Conservation (phyloP, 2,329 filamentous ascomycete genomes). For the Monilinia aucupariae region DNA sequence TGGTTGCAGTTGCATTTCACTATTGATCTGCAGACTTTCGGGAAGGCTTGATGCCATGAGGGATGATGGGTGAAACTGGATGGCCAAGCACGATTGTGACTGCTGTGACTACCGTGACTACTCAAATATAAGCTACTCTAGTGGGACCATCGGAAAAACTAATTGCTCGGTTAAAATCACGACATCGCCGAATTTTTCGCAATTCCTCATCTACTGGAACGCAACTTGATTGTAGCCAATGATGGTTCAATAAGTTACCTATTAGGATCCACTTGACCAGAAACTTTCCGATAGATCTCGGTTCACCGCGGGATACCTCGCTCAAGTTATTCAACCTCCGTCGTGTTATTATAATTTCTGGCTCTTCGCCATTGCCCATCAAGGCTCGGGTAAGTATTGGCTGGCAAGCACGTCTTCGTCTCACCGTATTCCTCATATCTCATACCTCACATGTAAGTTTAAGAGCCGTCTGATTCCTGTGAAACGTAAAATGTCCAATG, state of each 20-base stretch:
- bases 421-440: neutral
- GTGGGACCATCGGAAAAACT: conserved; percentile 7
- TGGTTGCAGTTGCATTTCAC: no score
- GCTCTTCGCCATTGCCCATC: neutral
- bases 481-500: neutral
- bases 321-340: neutral
- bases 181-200: conserved; percentile 10
- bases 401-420: conserved; percentile 2
- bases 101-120: no score
- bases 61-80: no score
- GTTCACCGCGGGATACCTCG: neutral
- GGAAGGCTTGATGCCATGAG: no score
- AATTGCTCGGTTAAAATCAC: neutral
- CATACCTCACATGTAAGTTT: neutral
- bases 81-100: no score
- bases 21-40: no score
- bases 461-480: neutral
- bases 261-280: neutral
- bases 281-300: neutral
- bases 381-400: neutral
- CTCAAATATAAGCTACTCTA: neutral
- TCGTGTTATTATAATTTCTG: neutral
- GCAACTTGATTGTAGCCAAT: neutral
- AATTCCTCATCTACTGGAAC: neutral
- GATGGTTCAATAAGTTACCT: neutral